A percentile compares a stretch with the other conserved stretches of the same genome.
phyloP scores from a whole-genome alignment of 345 rosid species.

The Melaleuca alternifolia region DNA sequence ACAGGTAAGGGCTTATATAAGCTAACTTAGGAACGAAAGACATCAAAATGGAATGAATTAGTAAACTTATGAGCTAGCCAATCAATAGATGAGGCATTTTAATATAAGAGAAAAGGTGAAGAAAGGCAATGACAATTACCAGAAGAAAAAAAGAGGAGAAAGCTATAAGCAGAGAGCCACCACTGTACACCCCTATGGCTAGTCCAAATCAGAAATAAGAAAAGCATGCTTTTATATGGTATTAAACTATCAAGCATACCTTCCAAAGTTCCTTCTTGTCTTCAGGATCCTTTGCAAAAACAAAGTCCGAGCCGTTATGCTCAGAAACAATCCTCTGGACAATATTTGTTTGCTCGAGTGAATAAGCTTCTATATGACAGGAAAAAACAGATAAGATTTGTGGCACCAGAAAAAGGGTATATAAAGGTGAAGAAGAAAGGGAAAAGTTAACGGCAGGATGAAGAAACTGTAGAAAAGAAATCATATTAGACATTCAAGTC shows the following conservation, averaged over 20 bases:
- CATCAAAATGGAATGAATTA: neutral
- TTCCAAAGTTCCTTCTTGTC: conserved; percentile 89
- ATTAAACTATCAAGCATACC: conserved; percentile 27
- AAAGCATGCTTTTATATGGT: neutral
- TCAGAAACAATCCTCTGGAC: conserved; percentile 77
- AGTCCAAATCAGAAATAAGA: neutral
- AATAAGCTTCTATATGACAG: conserved; percentile 56
- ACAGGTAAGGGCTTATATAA: neutral
- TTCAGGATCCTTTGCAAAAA: conserved; percentile 74
- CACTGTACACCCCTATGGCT: neutral
- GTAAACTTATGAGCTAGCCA: neutral
- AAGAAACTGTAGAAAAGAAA: neutral
- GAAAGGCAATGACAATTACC: neutral
- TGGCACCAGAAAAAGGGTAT: neutral
- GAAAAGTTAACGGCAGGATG: neutral
- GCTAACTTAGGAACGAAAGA: neutral
- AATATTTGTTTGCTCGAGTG: conserved; percentile 68
- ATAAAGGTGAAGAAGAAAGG: neutral
- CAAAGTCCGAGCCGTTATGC: conserved; percentile 80
- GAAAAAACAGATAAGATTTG: neutral
- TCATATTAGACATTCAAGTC: neutral
- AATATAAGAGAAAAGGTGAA: neutral
- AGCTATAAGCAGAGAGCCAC: neutral
- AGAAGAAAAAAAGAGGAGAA: neutral
- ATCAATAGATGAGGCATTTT: neutral